Evolutionary conservation across 140 eudicot genomes (phyloP), one percentile per base, ranked within the genome.

Genomic region (Bidens hawaiensis): DNA sequence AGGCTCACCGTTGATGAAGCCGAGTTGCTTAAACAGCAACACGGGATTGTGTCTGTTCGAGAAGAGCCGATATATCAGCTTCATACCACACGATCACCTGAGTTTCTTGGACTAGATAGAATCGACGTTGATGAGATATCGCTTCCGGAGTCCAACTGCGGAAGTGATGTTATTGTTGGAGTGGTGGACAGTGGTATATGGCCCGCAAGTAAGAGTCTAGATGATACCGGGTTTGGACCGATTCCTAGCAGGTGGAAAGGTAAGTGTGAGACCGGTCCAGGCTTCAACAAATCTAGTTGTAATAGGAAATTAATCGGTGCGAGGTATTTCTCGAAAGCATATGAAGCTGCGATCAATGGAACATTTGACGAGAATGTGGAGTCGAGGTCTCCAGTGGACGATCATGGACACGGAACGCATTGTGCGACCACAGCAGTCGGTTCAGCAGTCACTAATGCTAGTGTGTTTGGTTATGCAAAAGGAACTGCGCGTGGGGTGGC

Each of bases 381-480:
- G 38, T 78, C 87, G 10, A 78, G 65, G 67, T 89, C 97, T 6
- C 88, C 95, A 0, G 68, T 85, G 58, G 97, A 89, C 24, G 91
- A 82, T 10, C 79, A 71, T 14, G 97, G 97, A 33, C 97, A 89
- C 41, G 97, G 95, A 8, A 82, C 95, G 14, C 95, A 89, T 74
- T 82, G 91, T 0, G 58, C 86, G 10, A 78, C 81, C 19, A 89
- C 88, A 28, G 94, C 88, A 15, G 88, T 77, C 1, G 97, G 97
- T 4, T 83, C 97, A 0, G 50, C 75, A 8, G 91, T 85, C 17
- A 53, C 71, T 1, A 62, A 60, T 4, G 95, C 95, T 36, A 80
- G 84, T 56, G 79, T 89, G 0, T 80, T 85, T 8, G 91, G 91
- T 31, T 88, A 60, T 27, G 96, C 84, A 6, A 75, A 72, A 6